A percentile compares a stretch with the other conserved stretches of the same genome.
phyloP scores from a whole-genome alignment of 2,329 filamentous ascomycete genomes.

The Ascochyta clinopodiicola region DNA sequence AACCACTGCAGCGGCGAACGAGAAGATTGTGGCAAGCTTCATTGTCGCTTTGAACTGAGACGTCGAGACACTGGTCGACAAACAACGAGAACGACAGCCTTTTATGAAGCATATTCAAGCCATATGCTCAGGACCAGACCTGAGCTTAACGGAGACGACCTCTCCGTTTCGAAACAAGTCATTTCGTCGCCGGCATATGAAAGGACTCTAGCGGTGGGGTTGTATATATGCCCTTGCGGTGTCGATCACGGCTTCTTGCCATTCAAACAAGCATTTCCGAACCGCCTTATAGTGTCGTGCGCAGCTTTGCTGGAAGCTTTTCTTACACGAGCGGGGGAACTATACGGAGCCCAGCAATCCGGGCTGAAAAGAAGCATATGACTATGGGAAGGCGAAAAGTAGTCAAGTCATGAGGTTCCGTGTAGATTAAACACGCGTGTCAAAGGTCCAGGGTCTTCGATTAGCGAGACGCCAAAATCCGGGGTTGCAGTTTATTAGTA shows the following conservation, averaged over 20 bases:
- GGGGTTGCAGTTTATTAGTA: constrained; percentile 8
- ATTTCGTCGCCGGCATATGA: constrained; percentile 2
- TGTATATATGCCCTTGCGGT: neutral
- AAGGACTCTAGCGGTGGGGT: constrained; percentile 4
- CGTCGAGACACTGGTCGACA: neutral
- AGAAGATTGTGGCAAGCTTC: constrained; percentile 30
- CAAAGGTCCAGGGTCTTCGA: neutral
- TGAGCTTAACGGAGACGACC: neutral
- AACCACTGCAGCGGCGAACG: constrained; percentile 26
- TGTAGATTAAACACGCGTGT: constrained; percentile 9
- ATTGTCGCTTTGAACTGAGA: constrained; percentile 15
- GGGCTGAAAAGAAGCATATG: neutral
- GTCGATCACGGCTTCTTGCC: neutral
- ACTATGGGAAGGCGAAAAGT: neutral
- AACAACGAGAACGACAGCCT: neutral
- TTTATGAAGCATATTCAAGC: neutral
- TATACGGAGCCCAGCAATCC: neutral
- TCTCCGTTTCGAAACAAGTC: constrained; percentile 12
- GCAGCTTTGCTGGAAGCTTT: neutral
- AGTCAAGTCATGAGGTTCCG: constrained; percentile 8
- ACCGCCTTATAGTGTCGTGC: neutral
- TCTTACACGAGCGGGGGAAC: neutral
- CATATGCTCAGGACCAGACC: neutral
- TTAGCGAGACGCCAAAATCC: constrained; percentile 11
- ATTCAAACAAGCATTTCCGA: neutral